Percentiles rank a stretch among this genome's conserved stretches.
Conservation (phyloP, 2,329 filamentous ascomycete species). For the Falciphora oryzae region DNA sequence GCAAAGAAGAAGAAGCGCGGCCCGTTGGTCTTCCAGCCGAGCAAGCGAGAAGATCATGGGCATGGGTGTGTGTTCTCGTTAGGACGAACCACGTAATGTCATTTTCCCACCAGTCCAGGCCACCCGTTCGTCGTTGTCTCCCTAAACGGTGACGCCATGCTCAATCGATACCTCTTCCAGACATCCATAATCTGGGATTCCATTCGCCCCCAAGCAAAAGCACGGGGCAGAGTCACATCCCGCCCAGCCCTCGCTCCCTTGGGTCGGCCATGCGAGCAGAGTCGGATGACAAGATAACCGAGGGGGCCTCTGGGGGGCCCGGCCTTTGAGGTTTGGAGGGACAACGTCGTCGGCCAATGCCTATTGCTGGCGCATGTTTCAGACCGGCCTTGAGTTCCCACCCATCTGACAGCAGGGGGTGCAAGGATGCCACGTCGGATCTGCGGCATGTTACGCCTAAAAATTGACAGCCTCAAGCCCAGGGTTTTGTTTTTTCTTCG, state of each 20-base stretch:
- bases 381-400: not conserved
- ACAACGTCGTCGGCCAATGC: not conserved
- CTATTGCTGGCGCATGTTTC: not conserved
- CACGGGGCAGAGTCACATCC: not conserved
- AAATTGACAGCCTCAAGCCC: not conserved
- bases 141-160: not conserved
- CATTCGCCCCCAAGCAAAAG: not conserved
- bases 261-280: not conserved
- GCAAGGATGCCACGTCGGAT: not conserved
- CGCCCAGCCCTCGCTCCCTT: conserved; percentile 1
- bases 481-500: not conserved
- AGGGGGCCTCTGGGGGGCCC: not conserved
- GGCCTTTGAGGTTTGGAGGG: no score
- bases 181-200: not conserved
- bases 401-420: not conserved
- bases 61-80: not conserved
- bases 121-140: not conserved
- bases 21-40: not conserved
- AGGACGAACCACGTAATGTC: not conserved
- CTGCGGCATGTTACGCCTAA: not conserved
- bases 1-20: not conserved
- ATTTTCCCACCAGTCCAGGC: not conserved
- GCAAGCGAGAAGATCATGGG: not conserved
- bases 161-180: no score
- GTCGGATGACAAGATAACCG: conserved; percentile 5